Evolutionary conservation across 306 rosid species (phyloP).

Genomic region (Boehmeria nivea): DNA sequence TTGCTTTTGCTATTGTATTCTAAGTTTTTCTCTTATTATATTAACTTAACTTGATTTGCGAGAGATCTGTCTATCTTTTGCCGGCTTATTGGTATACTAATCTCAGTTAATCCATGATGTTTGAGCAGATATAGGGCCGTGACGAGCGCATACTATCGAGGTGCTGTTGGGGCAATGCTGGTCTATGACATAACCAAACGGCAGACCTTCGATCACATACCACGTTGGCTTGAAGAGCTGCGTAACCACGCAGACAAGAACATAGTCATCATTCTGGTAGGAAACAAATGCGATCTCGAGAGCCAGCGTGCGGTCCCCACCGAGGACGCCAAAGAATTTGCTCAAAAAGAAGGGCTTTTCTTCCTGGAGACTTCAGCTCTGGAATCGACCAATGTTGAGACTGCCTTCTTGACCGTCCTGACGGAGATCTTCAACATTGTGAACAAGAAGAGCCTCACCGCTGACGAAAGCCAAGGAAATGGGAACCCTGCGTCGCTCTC

Average conservation of each 20-base stretch:
- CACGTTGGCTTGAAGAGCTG: slow-evolving; percentile 94
- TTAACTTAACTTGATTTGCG: too few relatives aligned
- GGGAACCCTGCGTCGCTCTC: slow-evolving; percentile 59
- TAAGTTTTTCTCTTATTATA: too few relatives aligned
- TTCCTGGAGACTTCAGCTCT: slow-evolving; percentile 92
- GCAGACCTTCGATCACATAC: slow-evolving; percentile 84
- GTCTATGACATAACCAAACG: slow-evolving; percentile 90
- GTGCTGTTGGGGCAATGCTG: slow-evolving; percentile 97
- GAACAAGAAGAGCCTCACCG: slow-evolving; percentile 67
- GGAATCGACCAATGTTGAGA: slow-evolving; percentile 82
- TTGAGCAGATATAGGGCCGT: slow-evolving; percentile 83
- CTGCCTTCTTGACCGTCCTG: slow-evolving; percentile 72
- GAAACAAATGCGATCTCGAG: slow-evolving; percentile 85
- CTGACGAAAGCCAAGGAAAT: slow-evolving; percentile 59
- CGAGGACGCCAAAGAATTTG: slow-evolving; percentile 88
- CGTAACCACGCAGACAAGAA: slow-evolving; percentile 95
- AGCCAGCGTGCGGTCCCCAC: slow-evolving; percentile 76
- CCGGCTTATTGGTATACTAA: neutral
- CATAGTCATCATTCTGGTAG: slow-evolving; percentile 80
- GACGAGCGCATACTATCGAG: slow-evolving; percentile 95
- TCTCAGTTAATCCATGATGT: neutral
- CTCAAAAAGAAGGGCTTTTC: slow-evolving; percentile 87
- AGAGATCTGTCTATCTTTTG: neutral
- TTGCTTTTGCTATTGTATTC: too few relatives aligned
- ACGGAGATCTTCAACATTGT: slow-evolving; percentile 85